phyloP scores from a whole-genome alignment of 1,284 basidiomycete species.

The Grifola frondosa region DNA sequence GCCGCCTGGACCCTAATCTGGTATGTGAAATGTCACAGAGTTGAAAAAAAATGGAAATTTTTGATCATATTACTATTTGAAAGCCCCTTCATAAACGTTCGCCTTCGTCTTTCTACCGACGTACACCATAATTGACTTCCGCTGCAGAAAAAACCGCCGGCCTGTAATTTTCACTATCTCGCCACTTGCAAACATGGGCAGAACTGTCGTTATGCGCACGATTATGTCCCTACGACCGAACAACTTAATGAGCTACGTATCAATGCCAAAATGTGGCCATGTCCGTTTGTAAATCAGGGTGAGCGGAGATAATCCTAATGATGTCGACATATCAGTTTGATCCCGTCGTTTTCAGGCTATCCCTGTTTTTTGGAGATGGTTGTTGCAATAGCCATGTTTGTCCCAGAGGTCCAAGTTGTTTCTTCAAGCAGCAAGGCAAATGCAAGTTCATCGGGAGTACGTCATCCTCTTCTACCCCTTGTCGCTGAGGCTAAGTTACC shows the following conservation, averaged over 20 bases:
- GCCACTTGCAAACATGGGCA: constrained; percentile 31
- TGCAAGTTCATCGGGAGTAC: constrained; percentile 38
- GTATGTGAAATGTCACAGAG: too few species aligned
- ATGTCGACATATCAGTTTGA: neutral
- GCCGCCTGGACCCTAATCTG: constrained; percentile 8
- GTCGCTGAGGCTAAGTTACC: too few species aligned
- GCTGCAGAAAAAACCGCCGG: constrained; percentile 34
- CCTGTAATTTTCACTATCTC: constrained; percentile 41
- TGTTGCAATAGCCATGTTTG: constrained; percentile 37
- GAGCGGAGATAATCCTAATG: constrained; percentile 1
- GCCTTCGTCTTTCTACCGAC: constrained; percentile 9
- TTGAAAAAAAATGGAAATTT: too few species aligned
- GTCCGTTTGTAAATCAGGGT: constrained; percentile 33
- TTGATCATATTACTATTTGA: constrained; percentile 2
- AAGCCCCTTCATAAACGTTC: constrained; percentile 31
- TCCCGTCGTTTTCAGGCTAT: too few species aligned
- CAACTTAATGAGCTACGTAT: constrained; percentile 31
- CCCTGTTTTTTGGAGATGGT: constrained; percentile 32
- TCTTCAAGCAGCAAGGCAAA: constrained; percentile 31
- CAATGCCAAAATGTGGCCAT: constrained; percentile 39
- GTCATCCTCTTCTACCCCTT: too few species aligned
- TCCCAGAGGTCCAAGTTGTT: constrained; percentile 34
- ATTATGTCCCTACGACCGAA: constrained; percentile 34
- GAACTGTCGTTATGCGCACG: constrained; percentile 38
- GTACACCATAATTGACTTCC: too few species aligned